Conservation (phyloP, 345 rosid genomes). For the Moringa oleifera region DNA sequence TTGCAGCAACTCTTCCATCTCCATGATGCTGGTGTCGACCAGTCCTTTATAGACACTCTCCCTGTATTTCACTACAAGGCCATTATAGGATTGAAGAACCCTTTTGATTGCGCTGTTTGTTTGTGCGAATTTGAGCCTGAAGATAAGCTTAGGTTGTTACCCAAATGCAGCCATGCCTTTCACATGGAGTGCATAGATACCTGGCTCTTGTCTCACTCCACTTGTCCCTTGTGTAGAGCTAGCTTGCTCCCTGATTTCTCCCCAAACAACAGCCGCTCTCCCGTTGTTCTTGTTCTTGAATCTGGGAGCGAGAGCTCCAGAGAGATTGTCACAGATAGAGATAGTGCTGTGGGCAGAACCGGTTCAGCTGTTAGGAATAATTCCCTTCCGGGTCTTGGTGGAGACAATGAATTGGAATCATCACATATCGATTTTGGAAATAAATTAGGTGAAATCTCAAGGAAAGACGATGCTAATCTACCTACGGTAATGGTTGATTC, state of each 20-base stretch:
- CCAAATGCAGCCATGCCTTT: constrained; percentile 98
- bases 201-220: constrained; percentile 97
- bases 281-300: constrained; percentile 78
- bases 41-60: constrained; percentile 88
- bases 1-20: constrained; percentile 93
- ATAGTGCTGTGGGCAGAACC: constrained; percentile 28
- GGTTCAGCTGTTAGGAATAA: constrained; percentile 34
- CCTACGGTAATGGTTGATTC: constrained; percentile 26
- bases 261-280: constrained; percentile 38
- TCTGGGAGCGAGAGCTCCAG: constrained; percentile 85
- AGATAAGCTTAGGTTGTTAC: constrained; percentile 88
- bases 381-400: constrained; percentile 36
- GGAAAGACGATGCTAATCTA: constrained; percentile 24
- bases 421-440: constrained; percentile 28
- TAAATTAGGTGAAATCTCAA: constrained; percentile 32
- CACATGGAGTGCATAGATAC: constrained; percentile 98
- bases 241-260: constrained; percentile 66
- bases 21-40: constrained; percentile 96
- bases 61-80: constrained; percentile 84
- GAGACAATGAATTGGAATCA: constrained; percentile 41
- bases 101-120: constrained; percentile 98
- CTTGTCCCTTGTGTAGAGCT: constrained; percentile 94
- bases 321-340: constrained; percentile 54
- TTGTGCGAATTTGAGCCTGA: constrained; percentile 87
- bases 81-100: constrained; percentile 69